Conservation (phyloP, 805 yeast genomes). For the Starmerella stellata region DNA sequence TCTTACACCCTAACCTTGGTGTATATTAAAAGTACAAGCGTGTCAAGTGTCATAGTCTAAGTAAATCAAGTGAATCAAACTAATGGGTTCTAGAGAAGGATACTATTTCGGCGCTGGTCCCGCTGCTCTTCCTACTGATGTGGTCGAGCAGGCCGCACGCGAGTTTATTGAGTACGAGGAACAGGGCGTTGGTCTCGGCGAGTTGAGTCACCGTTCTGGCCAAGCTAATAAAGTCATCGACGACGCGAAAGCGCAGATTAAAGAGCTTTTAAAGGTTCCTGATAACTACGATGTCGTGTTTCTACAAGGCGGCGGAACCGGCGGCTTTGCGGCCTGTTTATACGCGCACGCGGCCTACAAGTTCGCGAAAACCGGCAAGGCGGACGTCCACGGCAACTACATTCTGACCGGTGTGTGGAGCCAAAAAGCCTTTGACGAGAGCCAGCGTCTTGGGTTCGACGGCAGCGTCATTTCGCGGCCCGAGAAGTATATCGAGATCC, state of each 20-base stretch:
- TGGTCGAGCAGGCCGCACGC: conserved; percentile 69
- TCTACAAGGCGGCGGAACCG: conserved; percentile 96
- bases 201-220: conserved; percentile 83
- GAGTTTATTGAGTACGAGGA: conserved; percentile 59
- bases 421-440: conserved; percentile 72
- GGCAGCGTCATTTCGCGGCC: conserved; percentile 53
- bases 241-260: conserved; percentile 50
- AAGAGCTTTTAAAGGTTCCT: conserved; percentile 53
- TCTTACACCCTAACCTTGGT: no score
- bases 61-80: no score
- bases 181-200: conserved; percentile 77
- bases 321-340: conserved; percentile 78
- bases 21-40: no score
- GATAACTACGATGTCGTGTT: conserved; percentile 88
- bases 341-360: conserved; percentile 65
- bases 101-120: conserved; percentile 97
- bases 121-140: conserved; percentile 69
- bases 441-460: conserved; percentile 61
- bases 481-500: conserved; percentile 51
- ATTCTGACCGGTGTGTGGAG: conserved; percentile 92
- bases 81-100: conserved; percentile 6
- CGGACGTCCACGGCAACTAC: conserved; percentile 52
- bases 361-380: conserved; percentile 52
- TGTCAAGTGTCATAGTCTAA: no score
- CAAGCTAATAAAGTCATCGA: conserved; percentile 66